These are phyloP conservation scores for Auriscalpium microsporum DNA, from an alignment of 768 basidiomycete genomes.

Conservation along the genomic window DNA sequence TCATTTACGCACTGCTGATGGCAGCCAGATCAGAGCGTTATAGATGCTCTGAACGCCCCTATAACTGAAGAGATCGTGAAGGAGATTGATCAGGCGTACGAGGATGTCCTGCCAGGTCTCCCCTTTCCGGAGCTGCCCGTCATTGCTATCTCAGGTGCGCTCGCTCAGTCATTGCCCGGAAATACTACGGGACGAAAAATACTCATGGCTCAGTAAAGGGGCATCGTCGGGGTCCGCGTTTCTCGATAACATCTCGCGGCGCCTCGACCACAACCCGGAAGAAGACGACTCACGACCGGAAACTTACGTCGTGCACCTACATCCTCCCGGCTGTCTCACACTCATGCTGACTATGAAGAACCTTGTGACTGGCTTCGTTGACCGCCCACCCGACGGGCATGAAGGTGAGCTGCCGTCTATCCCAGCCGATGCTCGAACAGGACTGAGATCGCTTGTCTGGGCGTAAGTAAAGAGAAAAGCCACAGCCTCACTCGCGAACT, in stretches of 20 bases:
- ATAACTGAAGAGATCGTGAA: constrained; percentile 8
- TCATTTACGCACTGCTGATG: not conserved
- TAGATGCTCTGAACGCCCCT: constrained; percentile 7
- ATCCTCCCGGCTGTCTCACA: constrained; percentile 12
- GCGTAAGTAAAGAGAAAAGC: constrained; percentile 37
- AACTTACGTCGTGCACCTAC: constrained; percentile 8
- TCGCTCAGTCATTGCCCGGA: not conserved
- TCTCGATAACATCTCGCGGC: constrained; percentile 3
- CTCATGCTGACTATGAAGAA: constrained; percentile 15
- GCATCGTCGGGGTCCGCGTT: constrained; percentile 9
- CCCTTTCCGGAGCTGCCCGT: constrained; percentile 15
- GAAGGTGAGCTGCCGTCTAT: constrained; percentile 5
- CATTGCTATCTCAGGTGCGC: constrained; percentile 11
- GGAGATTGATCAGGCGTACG: constrained; percentile 12
- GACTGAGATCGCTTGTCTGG: constrained; percentile 8
- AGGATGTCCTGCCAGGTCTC: constrained; percentile 12
- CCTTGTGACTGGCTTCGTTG: constrained; percentile 12
- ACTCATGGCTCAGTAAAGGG: not conserved
- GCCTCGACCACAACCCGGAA: not conserved
- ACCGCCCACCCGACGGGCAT: constrained; percentile 8
- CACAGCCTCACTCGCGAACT: constrained; percentile 43
- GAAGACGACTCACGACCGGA: constrained; percentile 1
- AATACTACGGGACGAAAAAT: not conserved
- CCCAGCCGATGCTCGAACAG: no score
- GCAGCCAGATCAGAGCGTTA: constrained; percentile 3